Base-by-base conservation (phyloP, 768 basidiomycete genomes). In the Lyophyllum shimeji region DNA sequence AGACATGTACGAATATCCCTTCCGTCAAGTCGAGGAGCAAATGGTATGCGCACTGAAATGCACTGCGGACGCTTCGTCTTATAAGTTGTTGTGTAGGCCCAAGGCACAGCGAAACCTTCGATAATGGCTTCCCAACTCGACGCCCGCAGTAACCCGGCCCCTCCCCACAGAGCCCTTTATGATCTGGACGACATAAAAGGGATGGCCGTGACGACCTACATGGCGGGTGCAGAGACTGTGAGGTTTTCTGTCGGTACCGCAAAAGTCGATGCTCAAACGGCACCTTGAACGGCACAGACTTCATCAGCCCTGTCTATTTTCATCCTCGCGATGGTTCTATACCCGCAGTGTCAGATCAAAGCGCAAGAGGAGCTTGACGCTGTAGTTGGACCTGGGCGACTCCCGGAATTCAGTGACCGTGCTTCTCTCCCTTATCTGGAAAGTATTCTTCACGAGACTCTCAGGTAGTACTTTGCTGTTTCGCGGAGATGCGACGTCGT, bases 331-430 rank as follows among this genome's bases (percentile, higher is more conserved):
- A 74, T 80, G 73, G 63, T 72, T 5, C 58, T 69, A 8, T 60
- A 76, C 53, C 77, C 77, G 1, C 66, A 71, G 12, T 60, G 67
- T 12, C 74, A 73, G 53, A 53, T 43, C 7, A 70, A 62, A 47
- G 77, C 76, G 0, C 79, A 77, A 51, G 66, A 63, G 4, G 77
- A 80, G 58, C 66, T 81, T 12, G 78, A 80, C 58, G 24, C 47
- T 1, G 67, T 79, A 4, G 57, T 79, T 11, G 74, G 72, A 12
- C 21, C 43, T 1, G 66, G 60, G 20, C 66, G 76, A 3, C 64
- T 79, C 7, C 80, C 78, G 0, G 64, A 64, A 3, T 69, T 74
- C 18, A 56, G 59, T 3, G 73, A 74, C 57, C 53, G 60, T 33
- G 48, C 50, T 2, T 47, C 59, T 20, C 64, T 79, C 7, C 76